These are phyloP conservation scores for Phytophthora megakarya DNA, from an alignment of 352 stramenopile genomes.

Conservation along the genomic window DNA sequence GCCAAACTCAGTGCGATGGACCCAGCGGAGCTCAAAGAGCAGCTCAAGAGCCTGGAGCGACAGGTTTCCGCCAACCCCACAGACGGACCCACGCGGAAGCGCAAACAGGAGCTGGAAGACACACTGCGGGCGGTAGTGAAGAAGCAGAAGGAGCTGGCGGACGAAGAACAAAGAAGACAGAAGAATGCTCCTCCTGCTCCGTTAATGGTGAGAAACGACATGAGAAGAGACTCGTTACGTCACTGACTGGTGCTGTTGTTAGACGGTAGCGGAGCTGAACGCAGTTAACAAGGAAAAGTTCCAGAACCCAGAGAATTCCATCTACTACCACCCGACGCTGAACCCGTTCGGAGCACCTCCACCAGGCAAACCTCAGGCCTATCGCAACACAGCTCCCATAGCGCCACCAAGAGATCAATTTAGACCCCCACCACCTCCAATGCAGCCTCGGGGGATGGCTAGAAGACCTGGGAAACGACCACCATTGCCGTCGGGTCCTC, in stretches of 20 bases:
- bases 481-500: slow-evolving; percentile 54
- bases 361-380: slow-evolving; percentile 66
- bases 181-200: slow-evolving; percentile 31
- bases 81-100: slow-evolving; percentile 72
- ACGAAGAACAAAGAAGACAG: slow-evolving; percentile 47
- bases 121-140: slow-evolving; percentile 70
- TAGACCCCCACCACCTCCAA: slow-evolving; percentile 7
- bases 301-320: slow-evolving; percentile 80
- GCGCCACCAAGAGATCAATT: not conserved
- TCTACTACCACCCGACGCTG: slow-evolving; percentile 83
- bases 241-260: slow-evolving; percentile 14
- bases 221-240: not conserved
- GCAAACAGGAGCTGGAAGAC: slow-evolving; percentile 81
- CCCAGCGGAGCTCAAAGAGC: slow-evolving; percentile 50
- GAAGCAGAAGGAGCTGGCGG: slow-evolving; percentile 66
- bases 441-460: slow-evolving; percentile 21
- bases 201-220: slow-evolving; percentile 33
- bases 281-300: slow-evolving; percentile 65
- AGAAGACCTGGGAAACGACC: slow-evolving; percentile 66
- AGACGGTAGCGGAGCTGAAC: slow-evolving; percentile 63
- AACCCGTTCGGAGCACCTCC: slow-evolving; percentile 78
- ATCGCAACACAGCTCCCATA: slow-evolving; percentile 52
- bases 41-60: slow-evolving; percentile 70
- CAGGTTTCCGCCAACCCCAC: slow-evolving; percentile 63
- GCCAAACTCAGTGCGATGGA: slow-evolving; percentile 66